Base-by-base conservation (phyloP, 495 filamentous ascomycete genomes). In the Xylaria telfairii region DNA sequence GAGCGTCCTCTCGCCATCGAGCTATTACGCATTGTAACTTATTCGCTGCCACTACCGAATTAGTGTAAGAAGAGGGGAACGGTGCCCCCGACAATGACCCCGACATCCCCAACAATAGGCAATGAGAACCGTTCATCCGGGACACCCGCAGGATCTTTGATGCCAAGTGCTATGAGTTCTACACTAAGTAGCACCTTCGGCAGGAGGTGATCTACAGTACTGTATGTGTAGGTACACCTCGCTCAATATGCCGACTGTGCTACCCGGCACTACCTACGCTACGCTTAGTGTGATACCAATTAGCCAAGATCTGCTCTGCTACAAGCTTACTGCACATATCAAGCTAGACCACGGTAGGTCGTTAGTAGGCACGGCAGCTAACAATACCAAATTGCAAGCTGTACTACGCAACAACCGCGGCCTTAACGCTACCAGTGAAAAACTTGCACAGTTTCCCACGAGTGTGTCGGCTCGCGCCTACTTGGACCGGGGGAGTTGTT, bases 51-150 rank as follows among this genome's bases (percentile, higher is more conserved):
- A 51, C 47, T 56, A n/a, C 1, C 8, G n/a, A 57, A 17, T 34
- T 37, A 57, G 54, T 57, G 54, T 9, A 4, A 37, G 4, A n/a
- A 53, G 49, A 26, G 7, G 49, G 10, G 1, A 17, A 12, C 42
- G 34, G 8, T 37, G 34, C 34, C 4, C 34, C 34, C 34, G 34
- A 37, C 42, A 6, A 26, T 28, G 10, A 4, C 49, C 49, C 49
- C 21, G 10, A 26, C 3, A 28, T 24, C 12, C 8, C 41, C 41
- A 63, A 63, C 24, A 44, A 63, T 47, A 49, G 44, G 62, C 39
- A 37, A 21, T 8, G 17, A 17, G 44, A 49, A 65, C 62, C 62
- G 44, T 49, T 51, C 44, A 65, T 65, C 62, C 30, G 44, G 62
- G 44, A 32, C 60, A 28, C 24, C 60, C 15, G 24, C 34, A 61